phyloP scores from a whole-genome alignment of 2,329 filamentous ascomycete genomes.

The Hymenotorrendiella dingleyae region DNA sequence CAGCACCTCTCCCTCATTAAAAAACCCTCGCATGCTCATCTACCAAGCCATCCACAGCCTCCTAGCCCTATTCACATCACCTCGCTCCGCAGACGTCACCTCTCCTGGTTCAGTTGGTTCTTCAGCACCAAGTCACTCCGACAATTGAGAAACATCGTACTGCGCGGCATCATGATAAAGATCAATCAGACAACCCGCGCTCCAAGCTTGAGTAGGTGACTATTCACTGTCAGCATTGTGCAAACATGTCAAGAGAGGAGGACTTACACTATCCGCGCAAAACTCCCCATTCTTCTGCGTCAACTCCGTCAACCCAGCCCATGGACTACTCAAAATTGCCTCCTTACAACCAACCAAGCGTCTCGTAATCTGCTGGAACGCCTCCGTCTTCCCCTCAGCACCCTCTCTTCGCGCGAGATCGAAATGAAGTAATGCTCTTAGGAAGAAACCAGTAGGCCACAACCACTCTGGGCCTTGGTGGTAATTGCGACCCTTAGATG shows the following conservation, averaged over 20 bases:
- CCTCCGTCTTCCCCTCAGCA: slow-evolving; percentile 67
- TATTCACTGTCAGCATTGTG: no score
- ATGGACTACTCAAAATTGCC: slow-evolving; percentile 71
- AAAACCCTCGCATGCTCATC: no score
- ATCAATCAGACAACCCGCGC: slow-evolving; percentile 88
- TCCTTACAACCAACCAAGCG: slow-evolving; percentile 78
- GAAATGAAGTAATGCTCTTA: slow-evolving; percentile 86
- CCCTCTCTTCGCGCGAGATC: slow-evolving; percentile 68
- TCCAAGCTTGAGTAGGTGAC: slow-evolving; percentile 96
- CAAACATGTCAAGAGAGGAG: slow-evolving; percentile 13
- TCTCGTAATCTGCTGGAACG: slow-evolving; percentile 89
- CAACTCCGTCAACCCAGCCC: slow-evolving; percentile 88
- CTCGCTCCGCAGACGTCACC: no score
- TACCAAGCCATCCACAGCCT: no score
- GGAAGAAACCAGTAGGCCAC: slow-evolving; percentile 95
- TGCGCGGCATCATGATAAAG: slow-evolving; percentile 82
- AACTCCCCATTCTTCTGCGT: slow-evolving; percentile 83
- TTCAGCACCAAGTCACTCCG: slow-evolving; percentile 3
- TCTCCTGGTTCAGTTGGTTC: neutral
- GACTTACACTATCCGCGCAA: slow-evolving; percentile 80
- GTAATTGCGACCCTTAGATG: slow-evolving; percentile 92
- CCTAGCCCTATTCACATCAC: no score
- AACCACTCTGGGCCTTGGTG: slow-evolving; percentile 98
- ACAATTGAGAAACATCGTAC: slow-evolving; percentile 25
- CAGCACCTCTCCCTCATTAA: no score